These are phyloP conservation scores for Termitomyces sp. DNA, from an alignment of 768 basidiomycete species.

Conservation along the genomic window DNA sequence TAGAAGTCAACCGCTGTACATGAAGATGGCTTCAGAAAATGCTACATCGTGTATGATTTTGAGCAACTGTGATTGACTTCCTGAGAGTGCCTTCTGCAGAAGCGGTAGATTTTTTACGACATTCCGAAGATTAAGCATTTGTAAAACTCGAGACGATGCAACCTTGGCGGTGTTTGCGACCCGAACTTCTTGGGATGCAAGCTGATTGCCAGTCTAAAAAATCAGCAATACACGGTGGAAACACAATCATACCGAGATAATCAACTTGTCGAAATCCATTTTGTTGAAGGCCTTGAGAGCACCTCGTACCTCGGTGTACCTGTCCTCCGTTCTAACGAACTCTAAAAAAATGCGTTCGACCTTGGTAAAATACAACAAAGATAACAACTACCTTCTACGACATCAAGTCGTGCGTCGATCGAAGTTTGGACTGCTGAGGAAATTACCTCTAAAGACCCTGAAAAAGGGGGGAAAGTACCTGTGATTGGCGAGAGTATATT, in stretches of 20 bases:
- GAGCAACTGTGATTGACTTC: slow-evolving; percentile 55
- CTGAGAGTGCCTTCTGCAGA: slow-evolving; percentile 55
- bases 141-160: slow-evolving; percentile 63
- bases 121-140: slow-evolving; percentile 76
- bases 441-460: neutral
- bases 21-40: neutral
- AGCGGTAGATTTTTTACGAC: slow-evolving; percentile 63
- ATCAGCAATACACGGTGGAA: neutral
- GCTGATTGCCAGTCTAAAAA: slow-evolving; percentile 30
- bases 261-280: slow-evolving; percentile 85
- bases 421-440: slow-evolving; percentile 42
- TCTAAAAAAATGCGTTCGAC: slow-evolving; percentile 36
- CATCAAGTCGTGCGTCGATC: slow-evolving; percentile 80
- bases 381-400: slow-evolving; percentile 60
- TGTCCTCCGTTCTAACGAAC: slow-evolving; percentile 70
- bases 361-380: neutral
- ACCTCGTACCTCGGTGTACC: slow-evolving; percentile 59
- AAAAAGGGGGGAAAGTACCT: slow-evolving; percentile 27
- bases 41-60: slow-evolving; percentile 55
- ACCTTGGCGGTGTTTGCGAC: slow-evolving; percentile 49
- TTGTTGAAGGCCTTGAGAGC: slow-evolving; percentile 70
- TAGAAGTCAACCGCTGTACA: neutral
- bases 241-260: slow-evolving; percentile 47
- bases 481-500: slow-evolving; percentile 82
- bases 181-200: slow-evolving; percentile 58